Conservation (phyloP, 805 yeast species). For the Grigorovia humatica region DNA sequence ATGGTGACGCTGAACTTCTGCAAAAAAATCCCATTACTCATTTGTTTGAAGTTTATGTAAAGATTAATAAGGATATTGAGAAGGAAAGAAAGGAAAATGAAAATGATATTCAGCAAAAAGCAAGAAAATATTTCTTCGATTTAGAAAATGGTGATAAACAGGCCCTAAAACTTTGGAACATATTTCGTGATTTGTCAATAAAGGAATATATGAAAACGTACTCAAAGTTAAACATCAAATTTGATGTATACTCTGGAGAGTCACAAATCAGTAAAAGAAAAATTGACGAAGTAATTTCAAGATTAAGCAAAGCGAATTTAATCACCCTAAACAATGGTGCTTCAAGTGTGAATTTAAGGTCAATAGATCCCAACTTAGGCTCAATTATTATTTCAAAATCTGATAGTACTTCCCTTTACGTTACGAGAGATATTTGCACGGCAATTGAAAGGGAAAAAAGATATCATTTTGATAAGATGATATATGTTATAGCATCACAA, state of each 20-base stretch:
- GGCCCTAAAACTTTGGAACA: conserved; percentile 70
- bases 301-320: conserved; percentile 57
- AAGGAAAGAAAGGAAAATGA: conserved; percentile 20
- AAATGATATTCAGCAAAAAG: conserved; percentile 59
- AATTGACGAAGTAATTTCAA: conserved; percentile 55
- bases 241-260: conserved; percentile 89
- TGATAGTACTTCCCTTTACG: conserved; percentile 88
- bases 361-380: conserved; percentile 83
- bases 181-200: conserved; percentile 85
- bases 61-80: conserved; percentile 66
- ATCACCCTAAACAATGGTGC: conserved; percentile 89
- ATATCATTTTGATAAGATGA: conserved; percentile 87
- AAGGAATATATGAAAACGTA: conserved; percentile 78
- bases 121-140: conserved; percentile 74
- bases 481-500: conserved; percentile 91
- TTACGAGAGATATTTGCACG: conserved; percentile 95
- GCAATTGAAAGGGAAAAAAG: conserved; percentile 82
- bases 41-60: conserved; percentile 87
- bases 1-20: conserved; percentile 70
- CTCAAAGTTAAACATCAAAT: conserved; percentile 81
- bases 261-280: conserved; percentile 74
- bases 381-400: conserved; percentile 86
- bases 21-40: conserved; percentile 82
- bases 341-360: conserved; percentile 70
- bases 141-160: conserved; percentile 91